Percentiles rank a stretch among this genome's conserved stretches.
These are phyloP conservation scores for Hypoxylon sp. DNA, from an alignment of 2,329 filamentous ascomycete species.

Conservation along the genomic window DNA sequence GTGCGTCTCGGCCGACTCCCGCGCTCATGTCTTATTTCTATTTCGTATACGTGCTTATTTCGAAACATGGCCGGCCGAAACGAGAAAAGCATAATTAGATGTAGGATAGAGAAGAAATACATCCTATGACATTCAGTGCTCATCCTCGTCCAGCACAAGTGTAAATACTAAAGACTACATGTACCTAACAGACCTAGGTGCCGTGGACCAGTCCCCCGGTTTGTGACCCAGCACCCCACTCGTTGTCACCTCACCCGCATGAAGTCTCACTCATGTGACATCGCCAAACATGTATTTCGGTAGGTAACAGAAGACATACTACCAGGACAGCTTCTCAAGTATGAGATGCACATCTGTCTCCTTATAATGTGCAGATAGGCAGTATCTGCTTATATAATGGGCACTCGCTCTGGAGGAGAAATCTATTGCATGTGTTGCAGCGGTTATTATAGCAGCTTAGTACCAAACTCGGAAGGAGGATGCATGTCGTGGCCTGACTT, in stretches of 20 bases:
- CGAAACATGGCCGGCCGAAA: constrained; percentile 15
- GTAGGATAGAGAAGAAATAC: background rate
- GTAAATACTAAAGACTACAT: background rate
- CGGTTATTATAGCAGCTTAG: too few species aligned
- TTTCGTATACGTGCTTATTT: background rate
- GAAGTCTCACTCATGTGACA: constrained; percentile 42
- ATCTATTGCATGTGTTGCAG: background rate
- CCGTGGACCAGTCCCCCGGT: constrained; percentile 15
- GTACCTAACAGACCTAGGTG: background rate
- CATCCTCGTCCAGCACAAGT: background rate
- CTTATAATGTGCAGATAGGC: too few species aligned
- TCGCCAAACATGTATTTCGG: constrained; percentile 12
- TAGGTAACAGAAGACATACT: too few species aligned
- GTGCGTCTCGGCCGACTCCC: background rate
- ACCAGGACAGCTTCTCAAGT: too few species aligned
- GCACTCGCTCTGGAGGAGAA: background rate
- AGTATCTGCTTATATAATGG: too few species aligned
- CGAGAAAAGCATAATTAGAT: background rate
- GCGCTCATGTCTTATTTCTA: background rate
- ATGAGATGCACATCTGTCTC: too few species aligned
- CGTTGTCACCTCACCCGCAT: constrained; percentile 41
- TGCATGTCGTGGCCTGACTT: background rate
- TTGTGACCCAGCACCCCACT: constrained; percentile 25
- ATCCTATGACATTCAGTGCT: too few species aligned
- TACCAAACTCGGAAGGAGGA: too few species aligned